Base-by-base conservation (phyloP, 495 filamentous ascomycete species). In the Neohortaea acidophila region DNA sequence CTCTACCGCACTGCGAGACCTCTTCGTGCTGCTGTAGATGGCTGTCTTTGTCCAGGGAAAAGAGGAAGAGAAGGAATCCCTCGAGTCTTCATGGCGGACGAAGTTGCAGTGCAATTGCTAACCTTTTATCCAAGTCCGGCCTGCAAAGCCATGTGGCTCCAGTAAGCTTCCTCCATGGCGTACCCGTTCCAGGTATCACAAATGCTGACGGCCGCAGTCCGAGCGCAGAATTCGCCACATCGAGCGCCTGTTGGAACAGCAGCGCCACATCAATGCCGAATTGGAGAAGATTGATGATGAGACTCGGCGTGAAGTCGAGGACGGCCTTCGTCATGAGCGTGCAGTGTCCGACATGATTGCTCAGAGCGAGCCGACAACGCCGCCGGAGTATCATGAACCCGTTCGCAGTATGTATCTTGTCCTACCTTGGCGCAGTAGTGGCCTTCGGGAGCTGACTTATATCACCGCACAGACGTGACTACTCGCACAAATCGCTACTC, bases 331-430 rank as follows among this genome's bases (percentile, higher is more conserved):
- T 56, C 77, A 94, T 56, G 76, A 79, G 41, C 75, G 81, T 48
- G 79, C 84, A 38, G 61, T 94, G 45, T 61, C 73, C 48, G 58
- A 70, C 56, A 61, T 70, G 59, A 61, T 66, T 29, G 48, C 54
- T n/a, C 76, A 83, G 57, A 87, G 84, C 36, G 86, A 96, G 60
- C 87, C 87, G 7, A 93, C 89, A 10, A 97, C 91, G 13, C 89
- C 89, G n/a, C 89, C 89, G 14, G 89, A 96, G 56, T 83, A 84
- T 54, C 78, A 73, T 44, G 84, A 93, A 36, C 27, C 31, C 9
- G 45, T 50, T 21, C 27, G 42, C 10, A 50, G 38, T 38, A 28
- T 27, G 36, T 28, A 24, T 36, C 18, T 48, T 39, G 21, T n/a
- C n/a, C n/a, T n/a, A n/a, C n/a, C n/a, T n/a, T n/a, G n/a, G n/a